phyloP scores from a whole-genome alignment of 139 green algal genomes.

The Pseudopediastrum boryanum region DNA sequence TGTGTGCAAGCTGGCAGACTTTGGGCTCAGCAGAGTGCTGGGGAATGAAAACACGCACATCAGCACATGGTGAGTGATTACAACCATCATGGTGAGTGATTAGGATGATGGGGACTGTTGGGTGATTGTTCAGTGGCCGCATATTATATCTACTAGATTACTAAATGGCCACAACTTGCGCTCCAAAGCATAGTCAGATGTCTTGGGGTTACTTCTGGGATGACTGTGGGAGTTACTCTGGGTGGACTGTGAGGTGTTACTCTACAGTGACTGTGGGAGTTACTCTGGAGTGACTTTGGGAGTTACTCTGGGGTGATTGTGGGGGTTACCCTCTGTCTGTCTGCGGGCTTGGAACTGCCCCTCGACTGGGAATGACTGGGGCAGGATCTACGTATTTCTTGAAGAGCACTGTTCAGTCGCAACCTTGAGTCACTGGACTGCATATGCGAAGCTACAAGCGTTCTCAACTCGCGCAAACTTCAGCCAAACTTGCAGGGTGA shows the following conservation, averaged over 20 bases:
- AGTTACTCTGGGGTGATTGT: too few species aligned
- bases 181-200: too few species aligned
- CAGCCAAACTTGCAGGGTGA: constrained; percentile 40
- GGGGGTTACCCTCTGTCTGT: too few species aligned
- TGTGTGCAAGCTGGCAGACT: constrained; percentile 73
- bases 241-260: background rate
- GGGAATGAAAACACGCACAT: constrained; percentile 37
- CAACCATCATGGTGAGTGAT: background rate
- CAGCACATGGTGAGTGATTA: too few species aligned
- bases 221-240: too few species aligned
- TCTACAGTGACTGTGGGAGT: too few species aligned
- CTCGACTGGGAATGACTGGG: too few species aligned
- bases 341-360: too few species aligned
- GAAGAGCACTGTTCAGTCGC: background rate
- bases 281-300: too few species aligned
- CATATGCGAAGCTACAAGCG: constrained; percentile 48
- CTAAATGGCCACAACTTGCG: background rate
- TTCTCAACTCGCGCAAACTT: constrained; percentile 55
- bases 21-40: constrained; percentile 59
- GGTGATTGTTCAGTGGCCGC: background rate
- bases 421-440: background rate
- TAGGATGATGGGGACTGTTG: background rate
- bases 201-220: background rate
- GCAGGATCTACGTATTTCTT: background rate
- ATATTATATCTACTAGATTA: background rate